Evolutionary conservation across 768 basidiomycete genomes (phyloP), one percentile per base, ranked within the genome.

Genomic region (Pluteus cervinus): DNA sequence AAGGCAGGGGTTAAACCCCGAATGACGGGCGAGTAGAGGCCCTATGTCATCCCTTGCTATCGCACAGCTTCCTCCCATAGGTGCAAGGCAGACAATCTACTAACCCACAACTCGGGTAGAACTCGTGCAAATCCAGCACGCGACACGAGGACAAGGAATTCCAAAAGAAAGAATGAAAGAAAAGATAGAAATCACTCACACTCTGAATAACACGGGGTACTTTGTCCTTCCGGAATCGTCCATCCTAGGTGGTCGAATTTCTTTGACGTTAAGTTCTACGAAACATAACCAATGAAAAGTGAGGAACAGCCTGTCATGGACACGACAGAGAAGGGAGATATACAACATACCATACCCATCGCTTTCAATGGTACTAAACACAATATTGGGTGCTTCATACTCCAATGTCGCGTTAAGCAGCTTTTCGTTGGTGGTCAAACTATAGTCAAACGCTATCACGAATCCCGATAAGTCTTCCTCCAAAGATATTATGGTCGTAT

Each of bases 171-270:
- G 21, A 17, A 14, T 29, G 33, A 11, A 43, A 29, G n/a, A 37
- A 22, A 42, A 38, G 28, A 23, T 26, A 29, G 23, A 33, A 20
- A 35, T 12, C 18, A 42, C 69, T 50, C 56, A 93, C 77, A 94
- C 87, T 29, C 75, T 68, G 68, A 98, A 91, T 20, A 99, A 66
- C 15, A 97, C 91, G 1, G 96, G 88, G 53, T 99, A 98, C 57
- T 94, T 92, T 7, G 85, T 89, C 29, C 87, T 79, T n/a, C 96
- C 96, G 15, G 89, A 84, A 50, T 86, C 81, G 49, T 99, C 96
- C 81, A 98, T 86, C 41, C 75, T 71, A 4, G 91, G 90, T 12
- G 96, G 96, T 11, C 89, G 77, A 48, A 94, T 75, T 63, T 97
- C 93, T 52, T 86, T 73, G 39, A 87, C 86, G 57, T 96, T 96